Evolutionary conservation across 2,329 filamentous ascomycete genomes (phyloP).

Genomic region (Dichotomopilus funicola): DNA sequence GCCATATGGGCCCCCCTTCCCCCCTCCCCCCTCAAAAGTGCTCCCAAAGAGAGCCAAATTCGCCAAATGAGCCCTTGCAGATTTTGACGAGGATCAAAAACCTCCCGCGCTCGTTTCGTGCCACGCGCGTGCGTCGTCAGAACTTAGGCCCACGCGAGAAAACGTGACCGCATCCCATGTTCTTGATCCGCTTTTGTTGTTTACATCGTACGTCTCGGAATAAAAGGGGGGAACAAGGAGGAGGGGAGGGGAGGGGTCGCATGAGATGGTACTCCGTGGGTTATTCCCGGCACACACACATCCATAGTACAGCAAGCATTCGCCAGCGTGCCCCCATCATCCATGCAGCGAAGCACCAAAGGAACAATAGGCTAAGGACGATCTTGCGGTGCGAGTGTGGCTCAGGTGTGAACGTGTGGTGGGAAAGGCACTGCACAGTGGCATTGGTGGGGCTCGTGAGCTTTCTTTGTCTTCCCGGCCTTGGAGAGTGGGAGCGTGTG

Average conservation of each 20-base stretch:
- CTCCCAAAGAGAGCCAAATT: background rate
- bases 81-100: too few species aligned
- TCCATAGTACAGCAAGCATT: too few species aligned
- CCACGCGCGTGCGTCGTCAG: conserved; percentile 1
- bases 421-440: too few species aligned
- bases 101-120: background rate
- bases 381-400: too few species aligned
- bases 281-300: background rate
- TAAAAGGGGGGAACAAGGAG: background rate
- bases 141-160: conserved; percentile 7
- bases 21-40: background rate
- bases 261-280: background rate
- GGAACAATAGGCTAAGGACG: conserved; percentile 1
- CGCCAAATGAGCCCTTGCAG: background rate
- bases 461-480: background rate
- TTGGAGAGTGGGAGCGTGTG: too few species aligned
- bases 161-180: conserved; percentile 13
- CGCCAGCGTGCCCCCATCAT: too few species aligned
- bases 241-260: too few species aligned
- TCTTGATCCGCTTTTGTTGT: background rate
- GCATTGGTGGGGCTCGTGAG: too few species aligned
- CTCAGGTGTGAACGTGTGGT: too few species aligned
- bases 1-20: background rate
- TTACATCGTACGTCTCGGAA: background rate
- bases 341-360: background rate